Evolutionary conservation across 2,329 filamentous ascomycete genomes (phyloP).

Genomic region (Elsinoe batatas): DNA sequence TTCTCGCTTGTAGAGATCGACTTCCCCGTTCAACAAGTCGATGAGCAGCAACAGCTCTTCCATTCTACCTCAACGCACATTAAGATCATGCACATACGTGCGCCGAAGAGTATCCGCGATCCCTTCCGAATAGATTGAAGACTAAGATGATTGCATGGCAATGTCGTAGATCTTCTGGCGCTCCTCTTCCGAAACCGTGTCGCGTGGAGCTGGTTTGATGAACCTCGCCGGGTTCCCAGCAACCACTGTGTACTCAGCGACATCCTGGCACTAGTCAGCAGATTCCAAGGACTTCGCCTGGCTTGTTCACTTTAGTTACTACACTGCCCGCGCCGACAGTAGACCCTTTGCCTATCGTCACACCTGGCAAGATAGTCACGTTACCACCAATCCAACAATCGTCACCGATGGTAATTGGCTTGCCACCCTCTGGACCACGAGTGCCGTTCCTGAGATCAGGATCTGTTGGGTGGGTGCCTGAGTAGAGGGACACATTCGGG

Average conservation of each 20-base stretch:
- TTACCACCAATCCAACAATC: conserved; percentile 75
- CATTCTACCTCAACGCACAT: conserved; percentile 27
- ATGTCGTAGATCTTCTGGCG: conserved; percentile 15
- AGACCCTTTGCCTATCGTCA: conserved; percentile 64
- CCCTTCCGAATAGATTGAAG: conserved; percentile 12
- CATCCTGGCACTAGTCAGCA: conserved; percentile 33
- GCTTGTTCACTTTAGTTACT: conserved; percentile 53
- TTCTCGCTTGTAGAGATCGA: conserved; percentile 25
- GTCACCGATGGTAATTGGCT: conserved; percentile 63
- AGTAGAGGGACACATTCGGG: conserved; percentile 67
- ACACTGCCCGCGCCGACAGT: conserved; percentile 74
- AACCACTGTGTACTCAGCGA: conserved; percentile 53
- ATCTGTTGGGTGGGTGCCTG: conserved; percentile 67
- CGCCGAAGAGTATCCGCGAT: conserved; percentile 12
- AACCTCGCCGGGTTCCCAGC: conserved; percentile 50
- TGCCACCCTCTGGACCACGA: conserved; percentile 63
- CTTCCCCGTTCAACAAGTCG: conserved; percentile 24
- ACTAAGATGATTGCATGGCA: conserved; percentile 5
- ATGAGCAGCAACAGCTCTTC: conserved; percentile 27
- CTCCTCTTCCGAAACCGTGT: conserved; percentile 16
- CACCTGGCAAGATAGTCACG: conserved; percentile 62
- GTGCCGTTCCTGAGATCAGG: conserved; percentile 63
- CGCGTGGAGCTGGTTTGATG: conserved; percentile 15
- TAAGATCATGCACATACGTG: conserved; percentile 23
- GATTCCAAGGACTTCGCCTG: background rate